Conservation (phyloP, 164 flowering plant genomes). For the Nymphaea colorata region DNA sequence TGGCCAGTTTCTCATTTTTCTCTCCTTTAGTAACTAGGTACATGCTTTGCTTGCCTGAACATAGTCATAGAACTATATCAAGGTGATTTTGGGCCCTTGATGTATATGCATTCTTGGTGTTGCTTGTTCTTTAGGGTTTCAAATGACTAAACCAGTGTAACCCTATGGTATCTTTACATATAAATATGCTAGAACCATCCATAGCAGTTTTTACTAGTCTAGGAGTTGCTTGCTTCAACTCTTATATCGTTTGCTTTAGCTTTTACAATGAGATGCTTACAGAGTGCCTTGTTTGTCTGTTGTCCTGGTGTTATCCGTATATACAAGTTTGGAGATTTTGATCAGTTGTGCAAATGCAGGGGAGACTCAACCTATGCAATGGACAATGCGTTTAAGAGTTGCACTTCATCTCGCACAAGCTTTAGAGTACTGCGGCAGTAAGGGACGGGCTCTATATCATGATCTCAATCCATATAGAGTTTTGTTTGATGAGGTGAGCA, state of each 20-base stretch:
- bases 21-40: too few relatives aligned
- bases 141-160: too few relatives aligned
- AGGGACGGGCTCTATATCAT: slow-evolving; percentile 83
- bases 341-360: slow-evolving; percentile 22
- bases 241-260: neutral
- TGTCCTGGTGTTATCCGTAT: neutral
- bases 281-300: neutral
- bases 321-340: too few relatives aligned
- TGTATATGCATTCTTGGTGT: too few relatives aligned
- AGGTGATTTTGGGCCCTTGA: too few relatives aligned
- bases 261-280: neutral
- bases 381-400: slow-evolving; percentile 89
- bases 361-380: slow-evolving; percentile 87
- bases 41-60: too few relatives aligned
- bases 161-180: too few relatives aligned
- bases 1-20: too few relatives aligned
- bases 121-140: too few relatives aligned
- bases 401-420: slow-evolving; percentile 85
- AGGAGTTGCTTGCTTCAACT: neutral
- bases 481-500: slow-evolving; percentile 71
- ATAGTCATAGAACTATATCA: too few relatives aligned
- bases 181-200: too few relatives aligned
- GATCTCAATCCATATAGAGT: slow-evolving; percentile 88
- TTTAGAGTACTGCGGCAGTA: slow-evolving; percentile 75
- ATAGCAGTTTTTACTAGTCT: too few relatives aligned